Conservation (phyloP, 1,284 basidiomycete species). For the Meripilus lineatus region DNA sequence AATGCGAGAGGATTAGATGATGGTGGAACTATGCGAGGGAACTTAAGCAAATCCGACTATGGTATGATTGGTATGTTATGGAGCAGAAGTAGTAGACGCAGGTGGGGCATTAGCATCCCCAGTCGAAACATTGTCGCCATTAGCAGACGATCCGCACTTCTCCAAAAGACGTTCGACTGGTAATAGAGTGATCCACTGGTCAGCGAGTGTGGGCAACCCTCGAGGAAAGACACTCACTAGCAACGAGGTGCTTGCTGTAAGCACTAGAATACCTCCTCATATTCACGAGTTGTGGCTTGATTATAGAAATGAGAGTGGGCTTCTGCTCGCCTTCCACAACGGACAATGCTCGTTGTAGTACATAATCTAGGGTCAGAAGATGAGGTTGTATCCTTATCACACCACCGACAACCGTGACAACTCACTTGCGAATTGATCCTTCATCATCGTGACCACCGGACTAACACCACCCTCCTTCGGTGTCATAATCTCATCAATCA, state of each 20-base stretch:
- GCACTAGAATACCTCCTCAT: constrained; percentile 70
- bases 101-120: not conserved
- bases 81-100: not conserved
- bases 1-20: too few species aligned
- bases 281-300: constrained; percentile 61
- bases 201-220: constrained; percentile 6
- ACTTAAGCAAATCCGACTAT: too few species aligned
- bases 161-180: constrained; percentile 70
- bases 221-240: constrained; percentile 50
- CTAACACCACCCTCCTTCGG: constrained; percentile 46
- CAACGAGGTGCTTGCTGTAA: constrained; percentile 74
- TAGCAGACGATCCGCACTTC: constrained; percentile 18
- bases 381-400: constrained; percentile 2
- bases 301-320: constrained; percentile 54
- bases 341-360: constrained; percentile 70
- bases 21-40: too few species aligned
- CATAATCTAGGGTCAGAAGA: constrained; percentile 54
- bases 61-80: too few species aligned
- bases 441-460: constrained; percentile 78
- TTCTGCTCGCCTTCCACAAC: constrained; percentile 73
- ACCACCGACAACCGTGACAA: constrained; percentile 14
- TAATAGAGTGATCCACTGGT: constrained; percentile 5
- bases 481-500: constrained; percentile 81
- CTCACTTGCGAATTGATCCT: constrained; percentile 87
- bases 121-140: not conserved